These are phyloP conservation scores for Daedaleopsis sinensis DNA, from an alignment of 768 basidiomycete species.

Conservation along the genomic window DNA sequence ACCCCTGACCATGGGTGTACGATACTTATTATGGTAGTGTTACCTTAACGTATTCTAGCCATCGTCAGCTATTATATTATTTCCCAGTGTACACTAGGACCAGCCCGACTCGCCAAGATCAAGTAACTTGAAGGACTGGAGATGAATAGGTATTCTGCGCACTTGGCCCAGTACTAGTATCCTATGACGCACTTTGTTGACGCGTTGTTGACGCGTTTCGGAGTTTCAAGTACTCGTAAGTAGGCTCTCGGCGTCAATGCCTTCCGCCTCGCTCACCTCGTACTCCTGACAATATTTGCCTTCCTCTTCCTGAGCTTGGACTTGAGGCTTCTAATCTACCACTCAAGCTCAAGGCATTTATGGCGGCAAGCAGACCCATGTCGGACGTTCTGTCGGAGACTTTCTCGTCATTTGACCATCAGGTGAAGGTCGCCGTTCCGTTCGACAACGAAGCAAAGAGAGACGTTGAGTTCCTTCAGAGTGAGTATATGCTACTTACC, in stretches of 20 bases:
- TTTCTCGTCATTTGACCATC: constrained; percentile 36
- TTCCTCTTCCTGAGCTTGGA: too few species aligned
- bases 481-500: constrained; percentile 31
- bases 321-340: too few species aligned
- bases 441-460: constrained; percentile 38
- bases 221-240: too few species aligned
- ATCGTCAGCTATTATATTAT: not conserved
- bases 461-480: constrained; percentile 37
- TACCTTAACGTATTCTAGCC: not conserved
- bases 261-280: not conserved
- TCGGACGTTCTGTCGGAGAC: constrained; percentile 29
- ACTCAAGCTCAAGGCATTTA: not conserved
- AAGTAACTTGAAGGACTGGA: too few species aligned
- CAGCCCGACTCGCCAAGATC: too few species aligned
- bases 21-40: not conserved
- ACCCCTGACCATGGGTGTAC: not conserved
- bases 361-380: not conserved
- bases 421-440: constrained; percentile 33
- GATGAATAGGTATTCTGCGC: too few species aligned
- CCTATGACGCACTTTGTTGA: not conserved
- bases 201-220: constrained; percentile 18
- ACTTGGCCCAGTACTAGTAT: not conserved
- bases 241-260: too few species aligned
- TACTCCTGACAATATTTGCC: not conserved
- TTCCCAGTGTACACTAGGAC: not conserved